Evolutionary conservation across 164 flowering plant species (phyloP), one percentile per base, ranked within the genome.

Genomic region (Tetrastigma voinierianum): DNA sequence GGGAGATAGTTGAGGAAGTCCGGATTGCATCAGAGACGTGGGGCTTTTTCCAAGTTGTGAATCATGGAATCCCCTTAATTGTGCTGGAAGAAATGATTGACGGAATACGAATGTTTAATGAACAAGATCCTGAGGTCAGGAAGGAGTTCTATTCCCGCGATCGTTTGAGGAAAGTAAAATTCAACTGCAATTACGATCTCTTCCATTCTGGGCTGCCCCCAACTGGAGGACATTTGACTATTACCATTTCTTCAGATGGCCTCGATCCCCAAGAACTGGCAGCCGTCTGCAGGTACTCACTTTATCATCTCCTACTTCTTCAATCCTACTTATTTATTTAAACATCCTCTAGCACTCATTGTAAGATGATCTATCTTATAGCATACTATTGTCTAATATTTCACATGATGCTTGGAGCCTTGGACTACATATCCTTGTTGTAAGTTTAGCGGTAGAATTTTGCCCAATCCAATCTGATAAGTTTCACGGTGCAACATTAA

Each of bases 31-130:
- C 66, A 10, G 61, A 61, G 57, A 45, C 15, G 25, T 68, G 71
- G 71, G 71, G 71, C 0, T 68, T 68, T 54, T 68, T 68, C 61
- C 66, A 53, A 21, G 18, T 61, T 32, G 71, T 61, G 46, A 68
- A 68, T 55, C 71, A 68, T 21, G 65, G 61, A 16, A 45, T 61
- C 11, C 51, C 56, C 15, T 21, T 2, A 4, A 18, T 11, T 6
- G 65, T 68, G 8, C 57, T 68, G 20, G 65, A 45, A 3, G 65
- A 55, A n/a, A 52, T 53, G 71, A n/a, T 68, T 32, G 51, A 43
- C 3, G 71, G 66, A 7, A 54, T 68, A 24, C 20, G 66, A 8
- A 53, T 55, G 59, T 68, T 68, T 45, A 43, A 43, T 58, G 66
- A 68, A 53, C 60, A 61, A 15, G 52, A 61, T 19, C 11, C 43